Evolutionary conservation across 768 basidiomycete species (phyloP).

Genomic region (Cystofilobasidium capitatum): DNA sequence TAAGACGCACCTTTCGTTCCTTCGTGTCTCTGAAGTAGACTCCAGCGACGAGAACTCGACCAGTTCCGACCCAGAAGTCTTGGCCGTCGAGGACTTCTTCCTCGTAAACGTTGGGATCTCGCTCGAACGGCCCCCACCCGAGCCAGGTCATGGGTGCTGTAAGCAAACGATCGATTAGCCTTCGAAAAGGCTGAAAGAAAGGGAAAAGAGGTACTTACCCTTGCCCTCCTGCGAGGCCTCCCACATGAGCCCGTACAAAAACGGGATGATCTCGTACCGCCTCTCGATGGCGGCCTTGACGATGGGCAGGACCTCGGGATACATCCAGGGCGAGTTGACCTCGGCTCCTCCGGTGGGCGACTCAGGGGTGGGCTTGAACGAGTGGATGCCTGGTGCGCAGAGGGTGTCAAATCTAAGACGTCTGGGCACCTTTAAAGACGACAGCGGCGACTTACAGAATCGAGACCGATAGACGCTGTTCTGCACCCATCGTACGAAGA

Average conservation of each 20-base stretch:
- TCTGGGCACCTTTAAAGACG: too few relatives aligned
- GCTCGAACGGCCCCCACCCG: conserved; percentile 35
- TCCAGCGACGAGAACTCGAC: conserved; percentile 35
- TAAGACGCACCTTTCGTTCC: conserved; percentile 12
- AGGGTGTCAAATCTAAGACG: too few relatives aligned
- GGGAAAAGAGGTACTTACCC: too few relatives aligned
- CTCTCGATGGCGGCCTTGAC: conserved; percentile 33
- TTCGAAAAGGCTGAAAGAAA: too few relatives aligned
- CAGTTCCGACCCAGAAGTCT: conserved; percentile 39
- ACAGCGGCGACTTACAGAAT: conserved; percentile 30
- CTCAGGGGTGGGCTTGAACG: conserved; percentile 34
- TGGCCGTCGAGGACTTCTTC: conserved; percentile 35
- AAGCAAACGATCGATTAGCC: conserved; percentile 11
- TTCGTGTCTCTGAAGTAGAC: conserved; percentile 33
- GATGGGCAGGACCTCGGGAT: conserved; percentile 36
- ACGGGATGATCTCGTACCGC: conserved; percentile 39
- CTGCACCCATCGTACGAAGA: conserved; percentile 39
- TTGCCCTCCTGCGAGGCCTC: not conserved
- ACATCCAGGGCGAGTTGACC: conserved; percentile 27
- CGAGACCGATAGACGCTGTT: conserved; percentile 34
- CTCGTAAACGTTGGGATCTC: conserved; percentile 35
- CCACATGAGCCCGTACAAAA: conserved; percentile 29
- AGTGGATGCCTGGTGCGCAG: conserved; percentile 33
- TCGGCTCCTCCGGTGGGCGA: conserved; percentile 4
- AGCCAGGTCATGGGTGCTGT: conserved; percentile 36